These are phyloP conservation scores for Arxiozyma slooffiae DNA, from an alignment of 1,139 yeast genomes.

Conservation along the genomic window DNA sequence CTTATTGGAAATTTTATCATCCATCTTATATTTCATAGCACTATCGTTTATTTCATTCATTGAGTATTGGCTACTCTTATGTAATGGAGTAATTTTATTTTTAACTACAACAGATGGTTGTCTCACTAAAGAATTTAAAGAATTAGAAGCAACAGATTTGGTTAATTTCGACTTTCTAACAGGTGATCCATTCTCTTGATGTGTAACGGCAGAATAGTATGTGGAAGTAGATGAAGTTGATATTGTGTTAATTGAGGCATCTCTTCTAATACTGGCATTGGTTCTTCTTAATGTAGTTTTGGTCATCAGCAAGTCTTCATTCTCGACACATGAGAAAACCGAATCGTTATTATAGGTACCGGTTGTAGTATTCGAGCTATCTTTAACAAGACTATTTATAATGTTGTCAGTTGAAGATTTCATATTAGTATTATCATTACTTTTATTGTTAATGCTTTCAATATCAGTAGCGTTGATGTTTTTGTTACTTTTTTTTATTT, in stretches of 20 bases:
- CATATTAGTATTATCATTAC: not conserved
- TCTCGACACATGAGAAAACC: not conserved
- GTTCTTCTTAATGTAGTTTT: constrained; percentile 25
- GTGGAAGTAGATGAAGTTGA: constrained; percentile 9
- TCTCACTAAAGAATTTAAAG: constrained; percentile 24
- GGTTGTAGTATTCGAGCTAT: not conserved
- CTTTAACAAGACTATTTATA: not conserved
- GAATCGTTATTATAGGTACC: not conserved
- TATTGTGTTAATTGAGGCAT: constrained; percentile 26
- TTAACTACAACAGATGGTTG: constrained; percentile 31
- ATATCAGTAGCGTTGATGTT: not conserved
- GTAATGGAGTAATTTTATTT: constrained; percentile 28
- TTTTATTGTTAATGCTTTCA: not conserved
- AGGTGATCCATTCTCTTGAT: not conserved
- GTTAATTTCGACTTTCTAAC: constrained; percentile 11
- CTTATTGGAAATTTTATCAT: not conserved
- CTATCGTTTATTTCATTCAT: not conserved
- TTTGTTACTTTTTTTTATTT: too few species aligned
- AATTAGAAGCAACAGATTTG: constrained; percentile 22
- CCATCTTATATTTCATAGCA: constrained; percentile 3
- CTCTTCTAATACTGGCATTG: constrained; percentile 30
- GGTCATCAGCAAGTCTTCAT: not conserved
- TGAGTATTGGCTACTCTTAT: constrained; percentile 20
- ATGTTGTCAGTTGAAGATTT: not conserved
- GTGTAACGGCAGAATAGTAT: not conserved